Base-by-base conservation (phyloP, 2,329 filamentous ascomycete species). In the Chrysoporthe cubensis region DNA sequence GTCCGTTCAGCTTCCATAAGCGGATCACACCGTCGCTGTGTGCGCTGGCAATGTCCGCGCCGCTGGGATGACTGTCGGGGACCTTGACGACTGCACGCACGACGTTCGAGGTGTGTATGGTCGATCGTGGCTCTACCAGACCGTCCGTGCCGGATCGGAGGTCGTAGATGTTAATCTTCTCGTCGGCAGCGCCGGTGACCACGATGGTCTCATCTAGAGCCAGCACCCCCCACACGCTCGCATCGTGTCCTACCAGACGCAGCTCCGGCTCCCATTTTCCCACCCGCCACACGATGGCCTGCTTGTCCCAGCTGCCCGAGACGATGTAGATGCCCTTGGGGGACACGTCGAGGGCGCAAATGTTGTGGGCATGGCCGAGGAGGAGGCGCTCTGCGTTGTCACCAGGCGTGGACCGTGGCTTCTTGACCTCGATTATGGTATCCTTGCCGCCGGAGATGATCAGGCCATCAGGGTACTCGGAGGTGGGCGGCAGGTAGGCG, bases 221-320 rank as follows among this genome's bases (percentile, higher is more conserved):
- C 67, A 98, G 79, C 4, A 97, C 94, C n/a, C 91, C 91, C 95
- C 94, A 98, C 16, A 99, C 94, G 62, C 90, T 91, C 50, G 88
- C 91, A 66, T 90, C 87, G 75, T 97, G 94, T 5, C 93, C 94
- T 58, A 87, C 81, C 21, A 99, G 83, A 59, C 91, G 82, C 43
- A 89, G 80, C 71, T 91, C 87, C 11, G 87, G 87, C 75, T 96
- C 93, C 92, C 95, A 97, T 72, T 91, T 94, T 52, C 88, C 87
- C n/a, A 96, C 82, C 71, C 85, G 86, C 96, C 96, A 99, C 64
- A 98, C 82, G 65, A 93, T 90, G 40, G 93, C 94, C 71, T 94
- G 91, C 42, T 88, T 88, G 78, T 99, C 96, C 96, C 96, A 99
- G 74, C 94, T 92, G 43, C 95, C 96, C 72, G 95, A 98, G 59